A percentile compares a stretch with the other conserved stretches of the same genome.
These are phyloP conservation scores for Omphalotus guepiniiformis DNA, from an alignment of 768 basidiomycete species.

Conservation along the genomic window DNA sequence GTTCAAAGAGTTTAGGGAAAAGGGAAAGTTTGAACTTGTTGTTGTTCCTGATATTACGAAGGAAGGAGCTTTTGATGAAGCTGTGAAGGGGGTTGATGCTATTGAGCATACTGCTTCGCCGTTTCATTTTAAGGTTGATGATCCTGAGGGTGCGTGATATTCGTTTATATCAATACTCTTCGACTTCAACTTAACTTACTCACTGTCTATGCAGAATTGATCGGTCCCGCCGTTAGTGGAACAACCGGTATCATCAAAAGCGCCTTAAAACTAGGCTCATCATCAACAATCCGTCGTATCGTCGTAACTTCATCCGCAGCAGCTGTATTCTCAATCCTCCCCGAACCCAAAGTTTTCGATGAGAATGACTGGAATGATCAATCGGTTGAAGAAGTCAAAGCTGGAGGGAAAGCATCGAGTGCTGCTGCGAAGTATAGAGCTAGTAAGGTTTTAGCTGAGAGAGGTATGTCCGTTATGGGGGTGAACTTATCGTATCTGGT, in stretches of 20 bases:
- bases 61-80: constrained; percentile 75
- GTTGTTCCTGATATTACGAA: constrained; percentile 65
- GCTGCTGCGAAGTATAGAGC: constrained; percentile 34
- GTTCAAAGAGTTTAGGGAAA: constrained; percentile 43
- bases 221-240: constrained; percentile 54
- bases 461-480: constrained; percentile 12
- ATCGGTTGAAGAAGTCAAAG: constrained; percentile 29
- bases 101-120: constrained; percentile 71
- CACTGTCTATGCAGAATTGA: constrained; percentile 33
- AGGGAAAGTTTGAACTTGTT: constrained; percentile 57
- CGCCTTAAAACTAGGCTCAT: constrained; percentile 2
- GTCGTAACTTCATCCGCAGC: constrained; percentile 51
- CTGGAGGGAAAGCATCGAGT: constrained; percentile 34
- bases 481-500: neutral
- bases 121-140: constrained; percentile 38
- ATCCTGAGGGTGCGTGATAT: constrained; percentile 38
- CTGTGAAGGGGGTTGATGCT: constrained; percentile 70
- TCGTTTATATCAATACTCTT: neutral
- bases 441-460: constrained; percentile 40
- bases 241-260: constrained; percentile 40
- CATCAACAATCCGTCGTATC: constrained; percentile 31
- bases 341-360: constrained; percentile 16
- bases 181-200: neutral
- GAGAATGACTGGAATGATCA: constrained; percentile 48
- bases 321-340: constrained; percentile 22